Conservation (phyloP, 108 stramenopile species). For the Nannochloropsis gaditana region DNA sequence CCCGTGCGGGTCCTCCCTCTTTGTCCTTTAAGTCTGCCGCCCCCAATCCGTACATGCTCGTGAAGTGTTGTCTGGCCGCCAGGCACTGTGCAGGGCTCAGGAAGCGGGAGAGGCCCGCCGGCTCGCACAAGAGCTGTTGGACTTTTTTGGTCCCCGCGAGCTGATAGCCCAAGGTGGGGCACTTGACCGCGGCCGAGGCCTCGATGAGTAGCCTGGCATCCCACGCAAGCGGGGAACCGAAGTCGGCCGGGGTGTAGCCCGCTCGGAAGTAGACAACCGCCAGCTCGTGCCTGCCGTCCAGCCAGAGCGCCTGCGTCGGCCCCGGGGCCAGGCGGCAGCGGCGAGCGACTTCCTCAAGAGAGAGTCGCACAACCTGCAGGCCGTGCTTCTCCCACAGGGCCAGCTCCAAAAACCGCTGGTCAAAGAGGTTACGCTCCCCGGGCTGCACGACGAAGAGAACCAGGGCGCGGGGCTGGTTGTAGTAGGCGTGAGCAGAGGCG, state of each 20-base stretch:
- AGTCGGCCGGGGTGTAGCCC: conserved; percentile 86
- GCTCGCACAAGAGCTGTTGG: conserved; percentile 77
- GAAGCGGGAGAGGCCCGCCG: conserved; percentile 75
- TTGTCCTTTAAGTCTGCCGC: conserved; percentile 40
- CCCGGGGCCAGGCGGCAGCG: background rate
- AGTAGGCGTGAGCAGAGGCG: conserved; percentile 64
- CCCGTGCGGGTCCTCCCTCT: conserved; percentile 57
- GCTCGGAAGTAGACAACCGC: conserved; percentile 88
- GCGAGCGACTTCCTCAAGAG: conserved; percentile 53
- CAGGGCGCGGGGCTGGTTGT: conserved; percentile 53
- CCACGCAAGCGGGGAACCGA: conserved; percentile 72
- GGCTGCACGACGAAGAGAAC: conserved; percentile 87
- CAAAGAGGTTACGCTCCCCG: conserved; percentile 87
- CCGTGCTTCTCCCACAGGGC: conserved; percentile 69
- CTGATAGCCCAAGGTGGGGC: conserved; percentile 85
- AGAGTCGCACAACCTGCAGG: conserved; percentile 68
- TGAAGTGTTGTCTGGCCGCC: conserved; percentile 40
- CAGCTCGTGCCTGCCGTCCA: conserved; percentile 50
- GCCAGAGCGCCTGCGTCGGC: background rate
- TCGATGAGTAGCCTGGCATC: conserved; percentile 72
- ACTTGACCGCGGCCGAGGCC: conserved; percentile 73
- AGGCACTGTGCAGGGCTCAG: conserved; percentile 54
- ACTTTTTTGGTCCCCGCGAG: conserved; percentile 96
- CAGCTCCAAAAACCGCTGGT: conserved; percentile 87
- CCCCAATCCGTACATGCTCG: conserved; percentile 50